A percentile compares a stretch with the other conserved stretches of the same genome.
Conservation (phyloP, 2,329 filamentous ascomycete species). For the Fusarium metavorans region DNA sequence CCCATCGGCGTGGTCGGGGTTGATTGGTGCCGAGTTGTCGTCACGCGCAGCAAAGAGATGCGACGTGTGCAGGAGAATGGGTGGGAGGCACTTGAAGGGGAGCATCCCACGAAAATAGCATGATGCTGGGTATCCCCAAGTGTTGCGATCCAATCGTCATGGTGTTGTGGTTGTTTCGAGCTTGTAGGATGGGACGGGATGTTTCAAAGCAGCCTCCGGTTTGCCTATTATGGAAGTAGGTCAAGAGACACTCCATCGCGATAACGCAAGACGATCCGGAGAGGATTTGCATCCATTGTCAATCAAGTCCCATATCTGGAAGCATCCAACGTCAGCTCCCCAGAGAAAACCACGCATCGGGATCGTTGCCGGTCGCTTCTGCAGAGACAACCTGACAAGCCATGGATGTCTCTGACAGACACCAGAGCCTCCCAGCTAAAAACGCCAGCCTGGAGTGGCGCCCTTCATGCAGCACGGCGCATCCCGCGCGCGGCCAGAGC, state of each 20-base stretch:
- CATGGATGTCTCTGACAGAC: conserved; percentile 10
- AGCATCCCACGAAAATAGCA: neutral
- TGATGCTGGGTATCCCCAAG: neutral
- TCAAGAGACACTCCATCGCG: conserved; percentile 5
- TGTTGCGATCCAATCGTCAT: conserved; percentile 17
- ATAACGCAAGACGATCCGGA: conserved; percentile 1
- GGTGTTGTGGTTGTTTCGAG: conserved; percentile 13
- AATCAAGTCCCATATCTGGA: conserved; percentile 2
- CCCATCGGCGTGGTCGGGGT: conserved; percentile 10
- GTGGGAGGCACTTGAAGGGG: conserved; percentile 5
- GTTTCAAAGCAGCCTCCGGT: conserved; percentile 15
- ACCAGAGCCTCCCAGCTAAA: conserved; percentile 13
- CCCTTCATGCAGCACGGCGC: conserved; percentile 39
- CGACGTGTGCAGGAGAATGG: conserved; percentile 3
- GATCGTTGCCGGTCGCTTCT: conserved; percentile 8
- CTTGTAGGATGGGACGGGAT: conserved; percentile 7
- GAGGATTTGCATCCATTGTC: neutral
- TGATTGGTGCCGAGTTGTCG: conserved; percentile 31
- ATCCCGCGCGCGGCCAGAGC: conserved; percentile 38
- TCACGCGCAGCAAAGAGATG: conserved; percentile 19
- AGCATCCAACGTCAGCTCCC: conserved; percentile 11
- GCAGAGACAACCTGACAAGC: conserved; percentile 11
- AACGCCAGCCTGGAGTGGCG: conserved; percentile 28
- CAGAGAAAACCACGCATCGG: conserved; percentile 25
- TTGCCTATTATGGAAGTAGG: conserved; percentile 26